Conservation (phyloP, 495 filamentous ascomycete species). For the Aspergillus diversus region DNA sequence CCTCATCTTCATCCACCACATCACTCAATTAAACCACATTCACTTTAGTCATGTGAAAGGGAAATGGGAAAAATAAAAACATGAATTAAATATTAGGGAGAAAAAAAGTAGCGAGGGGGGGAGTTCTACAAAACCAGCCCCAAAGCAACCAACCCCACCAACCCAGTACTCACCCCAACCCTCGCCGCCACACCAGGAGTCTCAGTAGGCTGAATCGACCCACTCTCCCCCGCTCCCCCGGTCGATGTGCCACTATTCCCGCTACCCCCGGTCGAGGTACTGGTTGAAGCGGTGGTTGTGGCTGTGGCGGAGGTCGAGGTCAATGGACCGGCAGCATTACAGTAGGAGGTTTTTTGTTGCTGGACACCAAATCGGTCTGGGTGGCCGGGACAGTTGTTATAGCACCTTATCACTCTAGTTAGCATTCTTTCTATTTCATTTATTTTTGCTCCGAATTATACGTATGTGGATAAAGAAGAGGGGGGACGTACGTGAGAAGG, state of each 20-base stretch:
- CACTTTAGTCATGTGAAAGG: background rate
- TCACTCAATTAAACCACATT: background rate
- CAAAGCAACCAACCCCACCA: conserved; percentile 8
- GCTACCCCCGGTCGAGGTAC: background rate
- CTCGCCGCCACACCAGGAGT: background rate
- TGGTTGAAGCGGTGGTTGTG: background rate
- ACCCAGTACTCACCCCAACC: background rate
- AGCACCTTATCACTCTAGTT: conserved; percentile 29
- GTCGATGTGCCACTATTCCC: background rate
- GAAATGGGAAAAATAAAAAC: background rate
- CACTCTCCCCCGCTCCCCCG: background rate
- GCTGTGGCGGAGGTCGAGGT: background rate
- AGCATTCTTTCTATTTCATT: conserved; percentile 13
- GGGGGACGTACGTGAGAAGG: conserved; percentile 33
- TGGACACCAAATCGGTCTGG: conserved; percentile 28
- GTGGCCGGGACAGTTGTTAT: conserved; percentile 45
- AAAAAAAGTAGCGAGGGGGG: background rate
- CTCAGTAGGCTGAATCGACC: background rate
- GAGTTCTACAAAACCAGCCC: background rate
- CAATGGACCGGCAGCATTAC: conserved; percentile 31
- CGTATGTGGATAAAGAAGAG: background rate
- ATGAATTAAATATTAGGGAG: background rate
- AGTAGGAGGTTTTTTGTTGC: conserved; percentile 35
- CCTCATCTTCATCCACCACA: background rate
- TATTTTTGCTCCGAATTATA: conserved; percentile 3